Conservation (phyloP, 306 rosid genomes). For the Astragalus membranaceus region DNA sequence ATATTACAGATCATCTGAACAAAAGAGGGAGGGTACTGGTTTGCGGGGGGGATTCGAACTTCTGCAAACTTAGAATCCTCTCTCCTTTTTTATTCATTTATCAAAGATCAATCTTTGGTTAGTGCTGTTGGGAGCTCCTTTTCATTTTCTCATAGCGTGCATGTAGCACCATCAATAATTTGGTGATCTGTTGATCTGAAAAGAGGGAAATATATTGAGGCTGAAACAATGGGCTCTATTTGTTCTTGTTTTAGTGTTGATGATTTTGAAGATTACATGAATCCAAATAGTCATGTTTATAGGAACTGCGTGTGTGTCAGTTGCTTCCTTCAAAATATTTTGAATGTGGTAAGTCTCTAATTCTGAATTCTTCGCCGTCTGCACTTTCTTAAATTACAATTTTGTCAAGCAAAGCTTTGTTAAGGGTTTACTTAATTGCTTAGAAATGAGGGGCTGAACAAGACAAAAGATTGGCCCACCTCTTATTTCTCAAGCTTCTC, state of each 20-base stretch:
- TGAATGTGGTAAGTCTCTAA: constrained; percentile 51
- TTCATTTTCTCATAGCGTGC: constrained; percentile 11
- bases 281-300: constrained; percentile 62
- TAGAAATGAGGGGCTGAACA: neutral
- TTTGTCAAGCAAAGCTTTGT: neutral
- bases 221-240: constrained; percentile 79
- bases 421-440: neutral
- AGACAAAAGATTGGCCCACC: neutral
- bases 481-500: neutral
- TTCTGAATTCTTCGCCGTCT: neutral
- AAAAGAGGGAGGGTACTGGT: constrained; percentile 83
- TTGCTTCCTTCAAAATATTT: constrained; percentile 57
- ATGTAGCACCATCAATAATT: constrained; percentile 17
- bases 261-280: constrained; percentile 68
- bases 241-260: constrained; percentile 68
- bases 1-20: constrained; percentile 24
- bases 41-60: constrained; percentile 58
- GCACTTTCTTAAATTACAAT: neutral
- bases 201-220: constrained; percentile 28
- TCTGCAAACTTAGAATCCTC: constrained; percentile 87
- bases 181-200: constrained; percentile 31
- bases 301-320: constrained; percentile 70
- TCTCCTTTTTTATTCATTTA: constrained; percentile 21
- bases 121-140: constrained; percentile 20
- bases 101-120: constrained; percentile 2